Percentiles rank a stretch among this genome's conserved stretches.
phyloP scores from a whole-genome alignment of 2,329 filamentous ascomycete species.

The Thelonectria olida region DNA sequence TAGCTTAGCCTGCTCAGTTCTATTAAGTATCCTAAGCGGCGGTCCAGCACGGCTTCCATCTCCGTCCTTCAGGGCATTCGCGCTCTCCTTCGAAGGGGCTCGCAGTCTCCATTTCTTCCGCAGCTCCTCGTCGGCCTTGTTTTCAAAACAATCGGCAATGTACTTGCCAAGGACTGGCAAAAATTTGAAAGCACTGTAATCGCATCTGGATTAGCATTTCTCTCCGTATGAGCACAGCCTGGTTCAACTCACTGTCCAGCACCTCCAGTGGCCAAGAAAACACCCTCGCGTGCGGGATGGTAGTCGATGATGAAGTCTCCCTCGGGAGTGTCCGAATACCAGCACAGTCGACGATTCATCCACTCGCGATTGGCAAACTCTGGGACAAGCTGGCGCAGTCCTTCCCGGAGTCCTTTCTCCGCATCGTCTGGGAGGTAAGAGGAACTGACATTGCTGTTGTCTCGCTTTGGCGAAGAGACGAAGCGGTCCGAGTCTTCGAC shows the following conservation, averaged over 20 bases:
- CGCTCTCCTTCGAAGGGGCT: background rate
- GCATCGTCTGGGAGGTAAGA: slow-evolving; percentile 61
- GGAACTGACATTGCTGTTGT: slow-evolving; percentile 49
- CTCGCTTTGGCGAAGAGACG: slow-evolving; percentile 47
- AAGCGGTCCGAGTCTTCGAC: slow-evolving; percentile 29
- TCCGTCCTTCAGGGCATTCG: slow-evolving; percentile 28
- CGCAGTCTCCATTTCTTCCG: slow-evolving; percentile 44
- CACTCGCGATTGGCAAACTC: slow-evolving; percentile 62
- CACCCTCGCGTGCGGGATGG: slow-evolving; percentile 57
- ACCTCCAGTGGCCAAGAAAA: slow-evolving; percentile 58
- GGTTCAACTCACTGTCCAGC: slow-evolving; percentile 35
- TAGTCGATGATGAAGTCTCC: slow-evolving; percentile 69
- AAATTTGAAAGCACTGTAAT: slow-evolving; percentile 32
- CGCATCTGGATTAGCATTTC: background rate
- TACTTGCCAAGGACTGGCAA: slow-evolving; percentile 31
- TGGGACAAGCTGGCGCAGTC: slow-evolving; percentile 63
- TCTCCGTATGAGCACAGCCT: background rate
- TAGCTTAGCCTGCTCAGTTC: slow-evolving; percentile 41
- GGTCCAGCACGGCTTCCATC: slow-evolving; percentile 45
- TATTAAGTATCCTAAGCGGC: slow-evolving; percentile 35
- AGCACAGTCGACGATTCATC: slow-evolving; percentile 63
- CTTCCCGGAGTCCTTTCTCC: slow-evolving; percentile 59
- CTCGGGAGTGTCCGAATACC: slow-evolving; percentile 73
- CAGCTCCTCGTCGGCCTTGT: slow-evolving; percentile 39
- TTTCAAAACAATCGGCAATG: slow-evolving; percentile 45